Evolutionary conservation across 2,329 filamentous ascomycete species (phyloP).

Genomic region (Aspergillaceae sp.): DNA sequence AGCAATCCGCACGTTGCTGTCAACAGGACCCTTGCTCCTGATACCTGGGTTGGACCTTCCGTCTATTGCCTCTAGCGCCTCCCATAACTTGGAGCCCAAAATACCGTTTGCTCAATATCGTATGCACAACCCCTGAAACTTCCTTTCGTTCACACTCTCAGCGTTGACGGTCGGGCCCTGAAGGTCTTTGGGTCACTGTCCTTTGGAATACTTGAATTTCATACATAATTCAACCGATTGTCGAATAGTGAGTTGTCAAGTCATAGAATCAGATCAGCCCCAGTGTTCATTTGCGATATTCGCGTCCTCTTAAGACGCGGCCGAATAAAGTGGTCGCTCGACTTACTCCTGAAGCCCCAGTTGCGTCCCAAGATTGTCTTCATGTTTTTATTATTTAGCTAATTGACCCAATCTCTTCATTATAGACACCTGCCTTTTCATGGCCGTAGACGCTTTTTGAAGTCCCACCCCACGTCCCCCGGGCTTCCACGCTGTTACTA

Average conservation of each 20-base stretch:
- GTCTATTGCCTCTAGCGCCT: neutral
- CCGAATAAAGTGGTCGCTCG: no score
- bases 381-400: no score
- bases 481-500: constrained; percentile 22
- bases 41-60: neutral
- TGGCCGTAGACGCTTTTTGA: constrained; percentile 24
- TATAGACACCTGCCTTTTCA: constrained; percentile 19
- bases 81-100: neutral
- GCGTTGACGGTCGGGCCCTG: neutral
- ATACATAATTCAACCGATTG: neutral
- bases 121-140: neutral
- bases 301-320: neutral
- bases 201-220: neutral
- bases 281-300: neutral
- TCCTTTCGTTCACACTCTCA: neutral
- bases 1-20: neutral
- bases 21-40: neutral
- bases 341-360: no score
- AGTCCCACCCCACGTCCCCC: constrained; percentile 12
- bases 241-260: neutral
- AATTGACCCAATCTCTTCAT: neutral
- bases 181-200: neutral
- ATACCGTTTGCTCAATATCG: neutral
- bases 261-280: neutral
- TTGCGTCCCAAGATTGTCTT: no score